Conservation (phyloP, 2,329 filamentous ascomycete genomes). For the Trichoderma semiorbis region DNA sequence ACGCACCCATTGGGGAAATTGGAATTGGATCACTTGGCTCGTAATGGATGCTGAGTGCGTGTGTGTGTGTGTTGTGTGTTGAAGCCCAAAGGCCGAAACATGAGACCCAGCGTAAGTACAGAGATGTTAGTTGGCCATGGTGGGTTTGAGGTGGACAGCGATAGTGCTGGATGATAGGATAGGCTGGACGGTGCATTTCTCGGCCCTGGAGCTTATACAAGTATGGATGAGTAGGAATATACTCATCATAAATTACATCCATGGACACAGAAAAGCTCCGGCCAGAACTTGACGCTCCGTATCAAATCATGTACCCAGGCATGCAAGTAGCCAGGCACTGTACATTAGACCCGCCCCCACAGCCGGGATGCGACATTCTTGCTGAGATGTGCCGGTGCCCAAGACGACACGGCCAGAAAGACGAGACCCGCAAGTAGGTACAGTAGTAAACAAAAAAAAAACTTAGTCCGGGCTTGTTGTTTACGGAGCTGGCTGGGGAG, state of each 20-base stretch:
- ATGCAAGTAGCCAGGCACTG: neutral
- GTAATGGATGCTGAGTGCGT: neutral
- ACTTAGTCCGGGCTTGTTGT: neutral
- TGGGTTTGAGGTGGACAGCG: conserved; percentile 6
- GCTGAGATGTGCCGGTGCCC: conserved; percentile 13
- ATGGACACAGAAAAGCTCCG: neutral
- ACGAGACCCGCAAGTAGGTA: conserved; percentile 2
- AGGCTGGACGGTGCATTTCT: neutral
- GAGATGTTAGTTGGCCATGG: neutral
- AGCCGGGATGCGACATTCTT: conserved; percentile 14
- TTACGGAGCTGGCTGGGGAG: neutral
- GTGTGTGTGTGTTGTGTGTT: neutral
- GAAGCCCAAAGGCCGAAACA: neutral
- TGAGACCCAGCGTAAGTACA: neutral
- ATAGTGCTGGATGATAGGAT: neutral
- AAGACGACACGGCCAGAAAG: neutral
- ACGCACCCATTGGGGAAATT: neutral
- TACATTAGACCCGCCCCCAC: conserved; percentile 13
- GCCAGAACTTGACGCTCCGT: neutral
- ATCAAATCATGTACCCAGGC: neutral
- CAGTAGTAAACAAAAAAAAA: neutral
- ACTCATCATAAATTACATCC: neutral
- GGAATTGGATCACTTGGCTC: neutral
- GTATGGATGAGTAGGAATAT: neutral
- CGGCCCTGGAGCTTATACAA: neutral